Conservation (phyloP, 192 early-diverging fungal species). For the Cetraspora pellucida region DNA sequence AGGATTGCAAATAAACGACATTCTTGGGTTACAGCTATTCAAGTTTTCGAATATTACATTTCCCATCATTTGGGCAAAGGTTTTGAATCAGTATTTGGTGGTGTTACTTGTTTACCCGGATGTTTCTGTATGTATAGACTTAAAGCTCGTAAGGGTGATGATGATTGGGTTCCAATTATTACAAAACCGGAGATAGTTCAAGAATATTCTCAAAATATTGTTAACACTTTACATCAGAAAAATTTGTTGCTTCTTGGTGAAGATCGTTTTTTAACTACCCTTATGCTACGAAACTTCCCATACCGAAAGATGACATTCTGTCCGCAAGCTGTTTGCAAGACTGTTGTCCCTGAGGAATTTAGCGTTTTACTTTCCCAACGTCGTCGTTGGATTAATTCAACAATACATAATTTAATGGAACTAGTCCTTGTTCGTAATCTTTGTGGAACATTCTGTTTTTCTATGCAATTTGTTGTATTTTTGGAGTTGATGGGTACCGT, state of each 20-base stretch:
- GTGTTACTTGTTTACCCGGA: conserved; percentile 91
- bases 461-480: conserved; percentile 95
- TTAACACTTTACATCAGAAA: conserved; percentile 78
- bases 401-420: conserved; percentile 90
- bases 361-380: conserved; percentile 81
- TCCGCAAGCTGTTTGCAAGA: conserved; percentile 77
- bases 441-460: conserved; percentile 94
- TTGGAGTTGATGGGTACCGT: conserved; percentile 93
- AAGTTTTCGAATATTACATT: conserved; percentile 98
- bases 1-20: conserved; percentile 92
- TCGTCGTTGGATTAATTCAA: conserved; percentile 93
- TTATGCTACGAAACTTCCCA: conserved; percentile 82
- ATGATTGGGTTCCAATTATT: conserved; percentile 74
- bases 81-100: conserved; percentile 93
- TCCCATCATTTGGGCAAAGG: conserved; percentile 90
- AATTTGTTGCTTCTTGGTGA: conserved; percentile 81
- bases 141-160: conserved; percentile 73
- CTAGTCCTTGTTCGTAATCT: conserved; percentile 85
- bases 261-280: conserved; percentile 80
- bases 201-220: conserved; percentile 74
- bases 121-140: conserved; percentile 97
- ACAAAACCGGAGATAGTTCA: conserved; percentile 83
- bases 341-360: conserved; percentile 77
- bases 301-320: conserved; percentile 83
- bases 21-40: conserved; percentile 87